Evolutionary conservation across 805 yeast species (phyloP), one percentile per base, ranked within the genome.

Genomic region (Schwanniomyces polymorphus): DNA sequence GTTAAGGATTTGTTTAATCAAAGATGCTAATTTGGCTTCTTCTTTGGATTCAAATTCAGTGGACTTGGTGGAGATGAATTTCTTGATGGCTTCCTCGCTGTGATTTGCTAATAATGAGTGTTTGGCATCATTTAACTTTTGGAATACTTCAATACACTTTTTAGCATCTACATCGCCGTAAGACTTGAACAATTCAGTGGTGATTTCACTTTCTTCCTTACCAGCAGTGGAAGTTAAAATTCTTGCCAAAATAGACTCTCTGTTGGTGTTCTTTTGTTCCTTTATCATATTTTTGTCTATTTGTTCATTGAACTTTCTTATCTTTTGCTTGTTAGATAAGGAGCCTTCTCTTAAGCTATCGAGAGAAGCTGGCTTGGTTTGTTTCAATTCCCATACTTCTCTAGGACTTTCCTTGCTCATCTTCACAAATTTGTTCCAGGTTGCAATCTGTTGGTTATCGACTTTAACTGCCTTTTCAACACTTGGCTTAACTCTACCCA

Each of bases 401-500:
- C 71, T 71, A 33, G 91, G 91, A 58, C 78, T 74, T 42, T 68
- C 73, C 48, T 69, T 72, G 50, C 85, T 91, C 29, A 73, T 65
- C 21, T 76, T 74, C 6, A 91, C 85, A 65, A 80, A 86, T 50
- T 76, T 72, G 68, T 90, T 90, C 94, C 91, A 92, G 52, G 79
- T 77, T 25, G 76, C 70, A 42, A 88, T 81, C 65, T 91, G 97
- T 18, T 73, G 73, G 58, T 80, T 81, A 63, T 90, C 96, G 38
- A 85, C 75, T 54, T 80, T 80, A 45, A 86, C 71, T 8, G 96
- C 80, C 59, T 83, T 76, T 53, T 77, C 78, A 39, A 86, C 65
- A 47, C 87, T 76, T 44, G 98, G 98, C 68, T 91, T 92, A 49
- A 76, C 73, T 43, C 88, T 81, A 52, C 98, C 98, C 66, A 91